Conservation (phyloP, 2,329 filamentous ascomycete species). For the Knufia petricola region DNA sequence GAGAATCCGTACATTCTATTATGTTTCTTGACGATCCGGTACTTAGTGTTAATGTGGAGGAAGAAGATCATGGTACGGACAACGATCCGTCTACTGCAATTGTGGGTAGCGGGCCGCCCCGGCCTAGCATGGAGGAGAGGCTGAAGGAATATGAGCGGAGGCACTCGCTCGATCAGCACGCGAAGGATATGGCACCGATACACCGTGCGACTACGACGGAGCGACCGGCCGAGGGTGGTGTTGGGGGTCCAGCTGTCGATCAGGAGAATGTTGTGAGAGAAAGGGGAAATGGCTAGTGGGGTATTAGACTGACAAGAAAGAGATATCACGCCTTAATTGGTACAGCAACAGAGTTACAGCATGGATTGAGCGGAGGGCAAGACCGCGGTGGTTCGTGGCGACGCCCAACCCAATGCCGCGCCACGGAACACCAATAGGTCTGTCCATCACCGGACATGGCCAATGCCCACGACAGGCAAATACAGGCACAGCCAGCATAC, state of each 20-base stretch:
- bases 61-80: constrained; percentile 7
- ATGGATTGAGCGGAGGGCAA: too few species aligned
- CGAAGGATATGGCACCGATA: neutral
- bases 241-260: neutral
- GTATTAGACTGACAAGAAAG: too few species aligned
- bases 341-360: too few species aligned
- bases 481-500: too few species aligned
- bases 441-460: too few species aligned
- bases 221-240: neutral
- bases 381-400: neutral
- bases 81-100: neutral
- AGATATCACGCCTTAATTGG: too few species aligned
- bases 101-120: neutral
- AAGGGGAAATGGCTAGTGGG: neutral
- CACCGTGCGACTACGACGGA: neutral
- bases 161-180: neutral
- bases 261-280: neutral
- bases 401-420: neutral
- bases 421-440: too few species aligned
- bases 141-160: neutral
- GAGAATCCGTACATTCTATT: constrained; percentile 22
- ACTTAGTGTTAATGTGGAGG: constrained; percentile 5
- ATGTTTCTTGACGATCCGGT: constrained; percentile 19
- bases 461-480: too few species aligned
- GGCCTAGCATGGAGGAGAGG: neutral